A percentile compares a stretch with the other conserved stretches of the same genome.
phyloP scores from a whole-genome alignment of 2,329 filamentous ascomycete genomes.

The Colletotrichum aenigma region DNA sequence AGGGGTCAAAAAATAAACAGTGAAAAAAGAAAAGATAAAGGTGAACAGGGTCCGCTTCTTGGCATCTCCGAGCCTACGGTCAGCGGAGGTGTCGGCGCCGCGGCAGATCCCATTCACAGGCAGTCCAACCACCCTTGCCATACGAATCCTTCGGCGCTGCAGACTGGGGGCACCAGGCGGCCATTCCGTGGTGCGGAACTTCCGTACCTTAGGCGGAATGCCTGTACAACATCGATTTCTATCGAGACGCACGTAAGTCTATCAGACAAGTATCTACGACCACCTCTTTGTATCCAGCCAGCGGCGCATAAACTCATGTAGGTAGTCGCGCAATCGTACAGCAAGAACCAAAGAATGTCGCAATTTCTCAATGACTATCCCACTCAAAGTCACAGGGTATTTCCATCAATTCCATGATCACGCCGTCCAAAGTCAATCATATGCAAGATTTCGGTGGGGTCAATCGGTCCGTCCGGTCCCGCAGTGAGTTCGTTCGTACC shows the following conservation, averaged over 20 bases:
- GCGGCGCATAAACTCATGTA: not conserved
- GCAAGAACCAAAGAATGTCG: not conserved
- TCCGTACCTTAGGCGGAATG: not conserved
- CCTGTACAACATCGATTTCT: not conserved
- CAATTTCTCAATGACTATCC: not conserved
- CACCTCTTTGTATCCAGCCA: not conserved
- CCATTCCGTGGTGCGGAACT: not conserved
- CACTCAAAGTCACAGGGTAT: not conserved
- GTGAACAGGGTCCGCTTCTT: not conserved
- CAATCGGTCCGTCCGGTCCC: constrained; percentile 10
- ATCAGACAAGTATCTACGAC: not conserved
- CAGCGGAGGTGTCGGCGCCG: not conserved
- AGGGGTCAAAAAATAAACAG: not conserved
- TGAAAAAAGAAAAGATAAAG: not conserved
- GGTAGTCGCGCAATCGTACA: not conserved
- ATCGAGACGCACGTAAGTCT: not conserved
- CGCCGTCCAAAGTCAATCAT: not conserved
- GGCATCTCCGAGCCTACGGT: constrained; percentile 11
- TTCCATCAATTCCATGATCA: not conserved
- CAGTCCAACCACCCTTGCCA: not conserved
- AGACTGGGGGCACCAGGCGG: not conserved
- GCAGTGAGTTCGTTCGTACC: not conserved
- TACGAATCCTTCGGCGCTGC: not conserved
- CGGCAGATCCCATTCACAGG: not conserved
- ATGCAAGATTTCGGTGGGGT: not conserved